Evolutionary conservation across 208 protist species (phyloP), one percentile per base, ranked within the genome.

Genomic region (Trypanosomatidae sp.): DNA sequence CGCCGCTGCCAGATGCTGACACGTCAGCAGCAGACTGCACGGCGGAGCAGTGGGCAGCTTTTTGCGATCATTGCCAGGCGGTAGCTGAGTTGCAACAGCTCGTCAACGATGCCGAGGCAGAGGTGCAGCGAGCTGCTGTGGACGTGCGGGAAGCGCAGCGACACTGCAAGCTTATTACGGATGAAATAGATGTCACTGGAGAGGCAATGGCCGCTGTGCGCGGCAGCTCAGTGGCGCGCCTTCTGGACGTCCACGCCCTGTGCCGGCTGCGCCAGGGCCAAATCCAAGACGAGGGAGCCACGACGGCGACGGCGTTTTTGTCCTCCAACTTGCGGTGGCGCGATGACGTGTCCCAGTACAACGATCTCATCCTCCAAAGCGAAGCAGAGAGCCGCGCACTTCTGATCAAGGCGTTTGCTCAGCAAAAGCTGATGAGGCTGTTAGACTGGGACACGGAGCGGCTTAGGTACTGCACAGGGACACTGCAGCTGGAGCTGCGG

Each of bases 201-300:
- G 39, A 76, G 12, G 43, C 71, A 25, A 80, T 83, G 62, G 62
- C 79, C 13, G 15, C 52, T 9, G 75, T 76, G 49, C 80, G 73
- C 36, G 25, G 46, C 49, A 52, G 60, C 65, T 79, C 77, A 13
- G 69, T 94, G 44, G 64, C 67, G 15, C 69, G 77, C 19, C 60
- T 87, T 64, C 80, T 94, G 30, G 84, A 98, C 73, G 83, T 92
- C 25, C 81, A 82, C 65, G 76, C 87, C 9, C 80, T 98, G 22
- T 91, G 92, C 74, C 80, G 44, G 19, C 74, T 98, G 58, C 93
- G 88, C 71, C 97, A 98, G 73, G 92, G 92, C n/a, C 93, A 98
- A 83, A 85, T 98, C 15, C 95, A 99, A 71, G 96, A 95, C 71
- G 95, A 98, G 69, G 77, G 85, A 44, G 91, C 87, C 13, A 80